Evolutionary conservation across 495 filamentous ascomycete genomes (phyloP).

Genomic region (Penicillium macrosclerotiorum): DNA sequence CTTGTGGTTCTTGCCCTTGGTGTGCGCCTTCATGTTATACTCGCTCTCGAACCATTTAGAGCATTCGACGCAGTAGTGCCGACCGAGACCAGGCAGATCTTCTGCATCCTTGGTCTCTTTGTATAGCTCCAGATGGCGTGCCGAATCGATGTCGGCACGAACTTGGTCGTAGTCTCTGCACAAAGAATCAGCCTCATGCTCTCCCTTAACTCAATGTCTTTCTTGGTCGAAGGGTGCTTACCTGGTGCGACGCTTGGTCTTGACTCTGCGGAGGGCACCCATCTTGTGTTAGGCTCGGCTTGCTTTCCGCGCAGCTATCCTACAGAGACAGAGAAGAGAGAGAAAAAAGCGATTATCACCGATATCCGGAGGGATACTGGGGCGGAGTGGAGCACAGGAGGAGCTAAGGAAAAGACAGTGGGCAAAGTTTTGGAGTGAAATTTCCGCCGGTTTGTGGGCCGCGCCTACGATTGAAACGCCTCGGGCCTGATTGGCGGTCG

Average conservation of each 20-base stretch:
- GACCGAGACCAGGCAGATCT: slow-evolving; percentile 81
- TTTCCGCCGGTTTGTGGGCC: slow-evolving; percentile 33
- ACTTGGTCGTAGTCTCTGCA: slow-evolving; percentile 85
- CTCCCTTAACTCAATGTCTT: not conserved
- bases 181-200: not conserved
- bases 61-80: slow-evolving; percentile 88
- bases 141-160: slow-evolving; percentile 69
- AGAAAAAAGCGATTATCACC: slow-evolving; percentile 37
- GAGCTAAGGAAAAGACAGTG: slow-evolving; percentile 7
- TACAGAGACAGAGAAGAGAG: slow-evolving; percentile 11
- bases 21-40: slow-evolving; percentile 69
- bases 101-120: slow-evolving; percentile 76
- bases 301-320: slow-evolving; percentile 8
- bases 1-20: slow-evolving; percentile 88
- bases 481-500: slow-evolving; percentile 32
- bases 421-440: slow-evolving; percentile 19
- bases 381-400: slow-evolving; percentile 33
- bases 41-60: slow-evolving; percentile 95
- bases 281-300: slow-evolving; percentile 39
- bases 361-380: slow-evolving; percentile 42
- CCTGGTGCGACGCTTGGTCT: slow-evolving; percentile 61
- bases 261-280: slow-evolving; percentile 54
- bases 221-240: slow-evolving; percentile 24
- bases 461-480: slow-evolving; percentile 27
- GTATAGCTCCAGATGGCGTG: slow-evolving; percentile 74